Base-by-base conservation (phyloP, 2,329 filamentous ascomycete genomes). In the Diaporthe capsici region DNA sequence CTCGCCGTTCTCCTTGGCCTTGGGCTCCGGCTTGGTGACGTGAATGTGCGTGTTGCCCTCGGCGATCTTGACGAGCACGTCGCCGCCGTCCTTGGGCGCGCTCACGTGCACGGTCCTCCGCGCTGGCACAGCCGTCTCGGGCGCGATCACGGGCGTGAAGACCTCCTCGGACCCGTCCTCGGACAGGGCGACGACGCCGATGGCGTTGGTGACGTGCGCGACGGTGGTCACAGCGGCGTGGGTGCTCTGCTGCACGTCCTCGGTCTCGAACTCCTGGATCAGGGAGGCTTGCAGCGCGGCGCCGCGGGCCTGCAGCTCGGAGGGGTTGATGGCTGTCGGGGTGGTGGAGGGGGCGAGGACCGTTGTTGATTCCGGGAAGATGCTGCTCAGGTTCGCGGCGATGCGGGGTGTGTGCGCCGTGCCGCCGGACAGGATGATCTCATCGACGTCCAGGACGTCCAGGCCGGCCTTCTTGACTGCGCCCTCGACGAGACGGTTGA, bases 181-280 rank as follows among this genome's bases (percentile, higher is more conserved):
- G 20, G 88, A 87, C 75, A 91, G 86, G 80, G 92, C 91, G 78
- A 98, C 90, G 72, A 98, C 94, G 83, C 97, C 97, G 78, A 99
- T 94, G 77, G 96, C 94, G 83, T 96, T 94, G 80, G 92, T 89
- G 78, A 98, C 92, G 87, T 99, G 97, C 81, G 95, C 95, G 71
- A 97, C 95, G 22, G 96, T 96, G 47, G 96, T 98, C 78, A 99
- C 95, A 83, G 95, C 95, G 71, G 97, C 93, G 88, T 99, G 96
- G 65, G 95, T 98, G 78, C 95, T 98, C 89, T 98, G 96, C 84
- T 97, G 94, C 80, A 99, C 97, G 83, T 98, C 96, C 79, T 95
- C 93, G 80, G 92, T 90, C 81, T 99, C 97, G 85, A 98, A 99
- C 85, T 98, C 96, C 85, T 96, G 93, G 84, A 99, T 95, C 78